Evolutionary conservation across 2,329 filamentous ascomycete genomes (phyloP), one percentile per base, ranked within the genome.

Genomic region (Dactylella cylindrospora): DNA sequence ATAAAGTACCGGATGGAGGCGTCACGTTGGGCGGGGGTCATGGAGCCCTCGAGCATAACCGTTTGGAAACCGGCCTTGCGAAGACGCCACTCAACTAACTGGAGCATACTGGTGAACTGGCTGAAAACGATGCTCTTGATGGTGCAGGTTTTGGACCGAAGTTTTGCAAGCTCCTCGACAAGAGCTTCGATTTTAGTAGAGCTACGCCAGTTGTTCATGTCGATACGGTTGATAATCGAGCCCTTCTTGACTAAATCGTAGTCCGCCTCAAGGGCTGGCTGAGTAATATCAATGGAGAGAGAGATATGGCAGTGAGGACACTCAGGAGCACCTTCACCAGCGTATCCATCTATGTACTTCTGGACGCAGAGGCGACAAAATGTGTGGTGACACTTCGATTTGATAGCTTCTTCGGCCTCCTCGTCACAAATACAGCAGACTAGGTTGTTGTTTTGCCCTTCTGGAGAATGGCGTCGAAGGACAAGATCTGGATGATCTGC

Each of bases 191-290:
- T 98, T 76, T 98, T 98, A 65, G 90, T 96, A 1, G 90, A 96
- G 0, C 89, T 95, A 0, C 90, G 95, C 93, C 93, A 98, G 70
- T 97, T 88, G 72, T 95, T 88, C 90, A 97, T 96, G 74, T 91
- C 89, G 75, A 98, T 97, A 51, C 93, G 87, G 73, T 97, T 97
- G 78, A 97, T 94, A 72, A 98, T 98, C 1, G 90, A 95, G 10
- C 84, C 90, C 75, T 96, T 96, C 79, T 95, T 96, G 60, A 95
- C 84, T 5, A 84, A 75, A 1, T 83, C 79, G 72, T 91, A 87
- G 65, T 96, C 88, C 73, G 96, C 90, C 73, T 95, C 90, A 49
- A 96, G 90, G 67, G 95, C 90, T 0, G 90, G 89, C 74, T 96
- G 90, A 71, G 96, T 91, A 31, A 96, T 83, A 72, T 98, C 93